phyloP scores from a whole-genome alignment of 768 basidiomycete genomes.

The Termitomyces sp. region DNA sequence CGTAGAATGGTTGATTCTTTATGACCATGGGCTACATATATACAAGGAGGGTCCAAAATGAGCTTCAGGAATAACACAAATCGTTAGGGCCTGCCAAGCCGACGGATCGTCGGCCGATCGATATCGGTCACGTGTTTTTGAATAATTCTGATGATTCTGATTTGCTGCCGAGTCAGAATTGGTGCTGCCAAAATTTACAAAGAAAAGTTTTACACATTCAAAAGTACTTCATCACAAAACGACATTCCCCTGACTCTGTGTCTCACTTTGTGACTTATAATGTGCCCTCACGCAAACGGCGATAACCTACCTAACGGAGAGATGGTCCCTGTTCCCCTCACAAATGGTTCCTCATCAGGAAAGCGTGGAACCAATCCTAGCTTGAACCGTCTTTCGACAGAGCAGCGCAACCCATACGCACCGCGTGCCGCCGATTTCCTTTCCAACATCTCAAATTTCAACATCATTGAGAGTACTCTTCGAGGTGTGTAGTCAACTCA shows the following conservation, averaged over 20 bases:
- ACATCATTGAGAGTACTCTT: constrained; percentile 95
- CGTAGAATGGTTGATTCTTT: background rate
- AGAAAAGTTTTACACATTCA: constrained; percentile 10
- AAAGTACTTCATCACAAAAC: constrained; percentile 3
- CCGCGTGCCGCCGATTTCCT: constrained; percentile 90
- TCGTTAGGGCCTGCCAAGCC: background rate
- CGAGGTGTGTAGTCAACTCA: constrained; percentile 55
- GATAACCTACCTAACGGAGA: constrained; percentile 44
- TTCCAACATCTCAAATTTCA: constrained; percentile 89
- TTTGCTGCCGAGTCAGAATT: constrained; percentile 10
- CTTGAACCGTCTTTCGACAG: constrained; percentile 33
- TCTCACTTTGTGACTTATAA: constrained; percentile 23
- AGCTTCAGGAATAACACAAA: too few species aligned
- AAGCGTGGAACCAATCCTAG: constrained; percentile 37
- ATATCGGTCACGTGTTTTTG: constrained; percentile 1
- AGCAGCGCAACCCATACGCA: constrained; percentile 72
- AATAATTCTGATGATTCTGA: constrained; percentile 1
- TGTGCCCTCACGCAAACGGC: constrained; percentile 60
- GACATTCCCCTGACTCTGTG: background rate
- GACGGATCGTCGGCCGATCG: constrained; percentile 6
- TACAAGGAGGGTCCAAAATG: too few species aligned
- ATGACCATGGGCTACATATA: background rate
- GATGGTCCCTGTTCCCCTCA: constrained; percentile 68
- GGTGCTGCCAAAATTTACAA: constrained; percentile 11
- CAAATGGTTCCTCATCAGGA: constrained; percentile 34